Evolutionary conservation across 257 asterid genomes (phyloP).

Genomic region (Cordia subcordata): DNA sequence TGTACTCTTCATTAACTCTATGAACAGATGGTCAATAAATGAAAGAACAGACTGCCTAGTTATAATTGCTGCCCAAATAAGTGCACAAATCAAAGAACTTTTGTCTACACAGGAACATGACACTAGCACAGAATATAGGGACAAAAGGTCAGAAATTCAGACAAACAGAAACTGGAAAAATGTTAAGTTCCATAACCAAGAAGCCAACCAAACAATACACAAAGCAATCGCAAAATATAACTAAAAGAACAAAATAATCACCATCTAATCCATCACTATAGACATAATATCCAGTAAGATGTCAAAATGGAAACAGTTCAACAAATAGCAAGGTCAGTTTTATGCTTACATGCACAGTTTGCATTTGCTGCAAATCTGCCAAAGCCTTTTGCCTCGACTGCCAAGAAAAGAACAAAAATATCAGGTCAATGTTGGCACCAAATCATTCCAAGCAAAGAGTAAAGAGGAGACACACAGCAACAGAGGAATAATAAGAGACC

Average conservation of each 20-base stretch:
- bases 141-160: too few species aligned
- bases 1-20: conserved; percentile 5
- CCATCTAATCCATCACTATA: background rate
- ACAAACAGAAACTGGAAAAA: too few species aligned
- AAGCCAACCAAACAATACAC: too few species aligned
- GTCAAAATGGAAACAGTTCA: background rate
- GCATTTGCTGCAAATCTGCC: conserved; percentile 85
- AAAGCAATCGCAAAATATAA: too few species aligned
- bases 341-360: conserved; percentile 58
- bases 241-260: too few species aligned
- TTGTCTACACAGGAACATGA: too few species aligned
- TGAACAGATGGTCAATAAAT: background rate
- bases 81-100: background rate
- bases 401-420: conserved; percentile 19
- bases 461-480: too few species aligned
- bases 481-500: background rate
- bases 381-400: conserved; percentile 91
- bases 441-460: too few species aligned
- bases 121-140: too few species aligned
- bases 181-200: too few species aligned
- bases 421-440: background rate
- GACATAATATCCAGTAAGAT: too few species aligned
- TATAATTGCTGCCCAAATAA: background rate
- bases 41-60: background rate
- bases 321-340: conserved; percentile 1